Evolutionary conservation across 2,329 filamentous ascomycete species (phyloP), one percentile per base, ranked within the genome.

Genomic region (Pseudogymnoascus sp.): DNA sequence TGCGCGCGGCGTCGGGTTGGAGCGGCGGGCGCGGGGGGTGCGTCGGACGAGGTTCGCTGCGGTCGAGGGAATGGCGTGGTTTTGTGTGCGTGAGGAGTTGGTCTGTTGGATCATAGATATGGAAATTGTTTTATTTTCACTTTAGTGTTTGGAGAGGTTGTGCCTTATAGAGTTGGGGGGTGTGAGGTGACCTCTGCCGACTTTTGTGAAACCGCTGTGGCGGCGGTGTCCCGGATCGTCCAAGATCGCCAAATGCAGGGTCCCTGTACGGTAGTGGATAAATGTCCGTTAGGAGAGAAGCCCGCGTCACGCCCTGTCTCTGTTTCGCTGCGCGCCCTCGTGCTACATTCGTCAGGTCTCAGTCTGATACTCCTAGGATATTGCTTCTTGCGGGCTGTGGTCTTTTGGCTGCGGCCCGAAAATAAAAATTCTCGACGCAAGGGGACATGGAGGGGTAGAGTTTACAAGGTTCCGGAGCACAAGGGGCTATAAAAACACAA

Each of bases 1-100:
- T 68, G 70, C 72, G 71, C 64, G 67, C 67, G 69, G 11, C 57
- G 60, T n/a, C 7, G 60, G 28, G 6, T 39, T 61, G 28, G 31
- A 23, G 34, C 13, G 37, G 57, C 31, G 14, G 13, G 23, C 11
- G 31, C 21, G 19, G 31, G 57, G 31, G 6, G 16, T 60, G 57
- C 16, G 57, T 36, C 31, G 57, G 45, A 31, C 45, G 45, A 31
- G 10, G 48, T 19, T 19, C 48, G 48, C 23, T 61, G 31, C 19
- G 13, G 60, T 61, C 57, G 57, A 14, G 31, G 36, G 28, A 31
- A 34, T 11, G 60, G 60, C 21, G 34, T 39, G 14, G 28, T 19
- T 36, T 61, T 31, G 28, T 31, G 37, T 25, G 34, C 5, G 34
- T 39, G 60, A 25, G 16, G 13, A 41, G 34, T 13, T 4, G 37